Conservation (phyloP, 371 early-diverging fungal genomes). For the Nematocida sp. region DNA sequence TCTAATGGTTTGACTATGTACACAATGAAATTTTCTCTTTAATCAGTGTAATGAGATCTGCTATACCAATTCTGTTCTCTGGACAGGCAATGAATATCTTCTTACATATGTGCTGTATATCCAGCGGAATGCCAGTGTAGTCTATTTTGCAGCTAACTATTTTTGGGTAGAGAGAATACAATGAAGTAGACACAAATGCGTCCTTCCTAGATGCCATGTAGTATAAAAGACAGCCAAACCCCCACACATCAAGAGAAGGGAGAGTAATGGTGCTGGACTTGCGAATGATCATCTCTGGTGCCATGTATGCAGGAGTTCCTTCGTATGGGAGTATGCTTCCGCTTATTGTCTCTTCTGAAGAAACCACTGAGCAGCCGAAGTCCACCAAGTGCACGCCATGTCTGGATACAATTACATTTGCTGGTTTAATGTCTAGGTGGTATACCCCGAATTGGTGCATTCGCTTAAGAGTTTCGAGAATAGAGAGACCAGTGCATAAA, state of each 20-base stretch:
- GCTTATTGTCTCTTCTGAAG: neutral
- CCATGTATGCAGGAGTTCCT: conserved; percentile 57
- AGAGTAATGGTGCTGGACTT: neutral
- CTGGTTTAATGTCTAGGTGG: conserved; percentile 56
- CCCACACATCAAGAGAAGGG: conserved; percentile 50
- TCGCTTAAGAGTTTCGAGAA: conserved; percentile 26
- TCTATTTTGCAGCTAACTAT: conserved; percentile 43
- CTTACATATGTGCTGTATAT: conserved; percentile 8
- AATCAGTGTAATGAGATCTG: conserved; percentile 3
- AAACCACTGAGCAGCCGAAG: conserved; percentile 53
- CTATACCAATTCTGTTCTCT: conserved; percentile 10
- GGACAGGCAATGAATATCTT: conserved; percentile 11
- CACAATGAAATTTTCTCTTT: neutral
- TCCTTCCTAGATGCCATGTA: conserved; percentile 43
- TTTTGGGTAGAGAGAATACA: conserved; percentile 58
- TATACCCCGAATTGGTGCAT: conserved; percentile 44
- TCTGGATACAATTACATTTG: conserved; percentile 25
- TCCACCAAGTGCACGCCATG: conserved; percentile 20
- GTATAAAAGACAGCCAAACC: conserved; percentile 60
- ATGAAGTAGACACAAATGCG: conserved; percentile 32
- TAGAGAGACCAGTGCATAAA: neutral
- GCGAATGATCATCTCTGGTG: conserved; percentile 45
- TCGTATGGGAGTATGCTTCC: conserved; percentile 35
- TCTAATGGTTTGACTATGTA: neutral
- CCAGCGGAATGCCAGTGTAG: conserved; percentile 5